These are phyloP conservation scores for Pezicula rhizophila DNA, from an alignment of 2,329 filamentous ascomycete species.

Conservation along the genomic window DNA sequence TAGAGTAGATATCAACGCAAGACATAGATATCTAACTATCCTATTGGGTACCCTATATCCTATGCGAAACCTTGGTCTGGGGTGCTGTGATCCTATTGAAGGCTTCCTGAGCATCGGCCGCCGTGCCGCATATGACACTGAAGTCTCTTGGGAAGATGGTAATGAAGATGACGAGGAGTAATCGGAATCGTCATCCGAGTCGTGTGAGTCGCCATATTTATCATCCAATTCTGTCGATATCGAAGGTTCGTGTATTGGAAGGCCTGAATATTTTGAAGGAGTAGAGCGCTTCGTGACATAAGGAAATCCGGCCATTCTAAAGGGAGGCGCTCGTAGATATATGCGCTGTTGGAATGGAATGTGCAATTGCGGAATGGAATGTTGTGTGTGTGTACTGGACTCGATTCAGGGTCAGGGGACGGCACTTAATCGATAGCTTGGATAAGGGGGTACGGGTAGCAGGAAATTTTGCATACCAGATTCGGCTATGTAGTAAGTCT, in stretches of 20 bases:
- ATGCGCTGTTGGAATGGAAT: constrained; percentile 2
- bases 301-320: constrained; percentile 41
- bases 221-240: constrained; percentile 15
- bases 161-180: constrained; percentile 28
- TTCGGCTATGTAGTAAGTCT: too few species aligned
- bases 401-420: too few species aligned
- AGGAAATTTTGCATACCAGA: too few species aligned
- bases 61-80: constrained; percentile 3
- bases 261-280: constrained; percentile 17
- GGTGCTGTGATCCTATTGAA: constrained; percentile 10
- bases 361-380: background rate
- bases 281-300: constrained; percentile 22
- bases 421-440: background rate
- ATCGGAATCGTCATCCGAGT: constrained; percentile 39
- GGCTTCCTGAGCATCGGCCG: constrained; percentile 24
- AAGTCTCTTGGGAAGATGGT: constrained; percentile 24
- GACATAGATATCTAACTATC: constrained; percentile 72
- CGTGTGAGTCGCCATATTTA: constrained; percentile 38
- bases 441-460: too few species aligned
- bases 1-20: constrained; percentile 62
- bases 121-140: constrained; percentile 23
- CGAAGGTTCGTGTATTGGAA: constrained; percentile 4
- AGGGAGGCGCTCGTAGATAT: background rate
- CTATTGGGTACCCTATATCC: constrained; percentile 52
- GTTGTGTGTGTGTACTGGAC: too few species aligned